Percentiles rank a stretch among this genome's conserved stretches.
Conservation (phyloP, 202 grass and related monocot species). For the Carex sylvatica region DNA sequence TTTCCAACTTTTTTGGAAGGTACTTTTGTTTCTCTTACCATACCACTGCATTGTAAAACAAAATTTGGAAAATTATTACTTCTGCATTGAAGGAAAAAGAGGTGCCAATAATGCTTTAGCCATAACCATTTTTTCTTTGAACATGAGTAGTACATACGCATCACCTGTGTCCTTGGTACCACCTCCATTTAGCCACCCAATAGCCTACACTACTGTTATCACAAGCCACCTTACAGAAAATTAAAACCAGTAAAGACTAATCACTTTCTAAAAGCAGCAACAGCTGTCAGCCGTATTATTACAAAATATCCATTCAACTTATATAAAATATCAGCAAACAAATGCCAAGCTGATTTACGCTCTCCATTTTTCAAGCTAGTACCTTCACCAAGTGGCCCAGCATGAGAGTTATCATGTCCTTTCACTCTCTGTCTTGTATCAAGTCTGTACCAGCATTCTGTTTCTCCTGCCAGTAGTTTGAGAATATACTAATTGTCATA, state of each 20-base stretch:
- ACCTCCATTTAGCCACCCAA: too few relatives aligned
- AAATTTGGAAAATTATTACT: background rate
- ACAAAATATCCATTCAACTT: background rate
- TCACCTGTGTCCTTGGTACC: background rate
- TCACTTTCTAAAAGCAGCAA: background rate
- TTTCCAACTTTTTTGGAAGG: slow-evolving; percentile 98
- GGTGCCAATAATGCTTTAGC: background rate
- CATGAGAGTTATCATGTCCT: background rate
- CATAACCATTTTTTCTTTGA: background rate
- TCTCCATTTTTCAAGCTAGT: background rate
- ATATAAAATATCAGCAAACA: background rate
- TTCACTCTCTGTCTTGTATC: background rate
- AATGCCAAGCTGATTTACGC: background rate
- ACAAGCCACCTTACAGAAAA: too few relatives aligned
- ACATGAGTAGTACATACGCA: background rate
- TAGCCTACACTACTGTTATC: too few relatives aligned
- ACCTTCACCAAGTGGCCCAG: background rate
- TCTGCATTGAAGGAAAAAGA: background rate
- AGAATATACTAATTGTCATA: too few relatives aligned
- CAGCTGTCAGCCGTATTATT: background rate
- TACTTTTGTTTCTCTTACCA: slow-evolving; percentile 30
- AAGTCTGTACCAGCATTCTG: background rate
- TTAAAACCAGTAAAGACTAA: background rate
- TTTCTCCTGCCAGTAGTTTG: background rate
- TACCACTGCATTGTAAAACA: background rate